phyloP scores from a whole-genome alignment of 202 grass and related monocot genomes.

The Sporobolus alterniflorus region DNA sequence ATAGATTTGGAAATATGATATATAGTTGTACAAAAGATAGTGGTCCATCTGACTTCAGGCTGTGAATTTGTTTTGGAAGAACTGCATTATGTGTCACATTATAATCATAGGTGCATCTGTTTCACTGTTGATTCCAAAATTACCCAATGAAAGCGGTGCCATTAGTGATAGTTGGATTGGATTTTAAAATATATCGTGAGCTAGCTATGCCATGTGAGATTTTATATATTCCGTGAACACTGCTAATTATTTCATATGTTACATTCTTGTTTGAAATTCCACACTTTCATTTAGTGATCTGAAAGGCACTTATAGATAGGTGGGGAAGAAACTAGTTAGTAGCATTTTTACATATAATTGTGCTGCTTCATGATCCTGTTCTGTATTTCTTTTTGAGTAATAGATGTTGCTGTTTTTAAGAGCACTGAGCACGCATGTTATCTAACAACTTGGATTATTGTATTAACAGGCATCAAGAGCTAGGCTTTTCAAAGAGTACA shows the following conservation, averaged over 20 bases:
- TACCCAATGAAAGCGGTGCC: neutral
- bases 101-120: neutral
- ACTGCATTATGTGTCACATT: neutral
- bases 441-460: neutral
- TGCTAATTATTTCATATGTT: neutral
- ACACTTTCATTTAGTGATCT: neutral
- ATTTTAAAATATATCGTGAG: neutral
- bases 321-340: neutral
- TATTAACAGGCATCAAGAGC: conserved; percentile 84
- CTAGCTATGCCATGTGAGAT: neutral
- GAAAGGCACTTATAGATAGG: neutral
- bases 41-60: neutral
- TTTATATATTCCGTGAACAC: neutral
- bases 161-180: neutral
- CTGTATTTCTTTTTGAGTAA: neutral
- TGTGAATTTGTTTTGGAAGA: neutral
- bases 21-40: neutral
- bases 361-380: neutral
- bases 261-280: neutral
- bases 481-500: conserved; percentile 97
- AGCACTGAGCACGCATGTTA: neutral
- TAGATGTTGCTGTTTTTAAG: neutral
- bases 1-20: neutral
- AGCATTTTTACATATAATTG: no score
- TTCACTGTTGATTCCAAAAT: neutral